Evolutionary conservation across 1,284 basidiomycete genomes (phyloP).

Genomic region (Leucoagaricus sp.): DNA sequence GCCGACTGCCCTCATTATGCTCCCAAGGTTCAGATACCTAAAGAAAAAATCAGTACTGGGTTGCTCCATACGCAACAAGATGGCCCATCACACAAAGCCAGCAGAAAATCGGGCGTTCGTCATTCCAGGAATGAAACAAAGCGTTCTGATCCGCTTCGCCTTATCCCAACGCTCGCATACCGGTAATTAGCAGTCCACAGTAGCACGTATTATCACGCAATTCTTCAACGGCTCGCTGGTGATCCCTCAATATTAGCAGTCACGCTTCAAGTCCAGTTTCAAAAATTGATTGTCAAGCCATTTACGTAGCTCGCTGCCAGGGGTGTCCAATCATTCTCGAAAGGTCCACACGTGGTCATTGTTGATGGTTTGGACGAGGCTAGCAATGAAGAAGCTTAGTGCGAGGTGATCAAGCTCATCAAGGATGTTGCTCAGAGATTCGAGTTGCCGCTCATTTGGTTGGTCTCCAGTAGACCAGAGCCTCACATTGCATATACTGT

Average conservation of each 20-base stretch:
- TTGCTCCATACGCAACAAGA: no score
- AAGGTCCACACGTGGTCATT: not conserved
- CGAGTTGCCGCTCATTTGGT: not conserved
- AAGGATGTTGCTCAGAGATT: not conserved
- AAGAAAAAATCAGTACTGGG: no score
- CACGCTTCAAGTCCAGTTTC: not conserved
- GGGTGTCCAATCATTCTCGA: not conserved
- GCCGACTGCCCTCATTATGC: no score
- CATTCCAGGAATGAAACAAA: not conserved
- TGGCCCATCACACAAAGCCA: no score
- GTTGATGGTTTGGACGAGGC: slow-evolving; percentile 8
- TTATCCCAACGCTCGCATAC: slow-evolving; percentile 9
- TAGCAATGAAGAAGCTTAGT: not conserved
- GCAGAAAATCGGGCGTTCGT: no score
- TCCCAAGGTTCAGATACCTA: no score
- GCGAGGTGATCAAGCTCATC: not conserved
- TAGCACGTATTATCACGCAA: not conserved
- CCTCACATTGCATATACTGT: slow-evolving; percentile 2
- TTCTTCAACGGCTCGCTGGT: not conserved
- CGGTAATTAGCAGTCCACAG: not conserved
- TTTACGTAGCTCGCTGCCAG: not conserved
- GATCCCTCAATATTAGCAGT: not conserved
- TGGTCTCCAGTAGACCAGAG: slow-evolving; percentile 11
- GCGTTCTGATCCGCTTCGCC: not conserved
- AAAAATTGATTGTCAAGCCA: not conserved